Base-by-base conservation (phyloP, 2,329 filamentous ascomycete genomes). In the Ophiostoma sp. region DNA sequence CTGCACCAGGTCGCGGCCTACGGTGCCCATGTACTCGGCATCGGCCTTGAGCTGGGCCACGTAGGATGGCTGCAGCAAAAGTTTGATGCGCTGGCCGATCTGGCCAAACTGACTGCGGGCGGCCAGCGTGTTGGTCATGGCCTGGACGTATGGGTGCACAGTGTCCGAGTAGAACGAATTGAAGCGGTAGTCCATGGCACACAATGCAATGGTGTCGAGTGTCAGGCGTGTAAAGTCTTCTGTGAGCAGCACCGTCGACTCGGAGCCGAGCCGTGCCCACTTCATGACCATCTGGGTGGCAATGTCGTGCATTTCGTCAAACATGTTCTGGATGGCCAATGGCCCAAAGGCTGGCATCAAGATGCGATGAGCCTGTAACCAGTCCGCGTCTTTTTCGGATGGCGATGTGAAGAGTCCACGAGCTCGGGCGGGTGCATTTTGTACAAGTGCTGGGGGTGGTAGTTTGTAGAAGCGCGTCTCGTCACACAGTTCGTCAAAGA, bases 311-410 rank as follows among this genome's bases (percentile, higher is more conserved):
- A 91, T 91, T 77, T 90, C 75, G 74, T 87, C 85, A 75, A 91
- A 93, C 91, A 93, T 93, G 72, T 81, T 83, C 48, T 88, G 85
- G 77, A 94, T 93, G 1, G 87, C 85, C 28, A 93, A 80, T 0
- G 91, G 91, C 0, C 91, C 91, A 79, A 93, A 93, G 2, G 90
- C 90, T 0, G 91, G 91, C 77, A 91, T 86, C 71, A 93, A 82
- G 19, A 90, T 82, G 28, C 89, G 83, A 78, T 93, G 88, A 36
- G 92, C 91, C 75, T 91, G 86, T 33, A 86, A 88, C 91, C 91
- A 93, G 77, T 90, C 89, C 72, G 85, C 83, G 76, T 89, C 87
- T 2, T 85, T 84, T 31, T 76, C 76, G 4, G 73, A 73, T 39
- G 69, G 48, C 28, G 75, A 48, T 1, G 71, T 59, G 36, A 77